Conservation (phyloP, 805 yeast species). For the Myxozyma melibiosi region DNA sequence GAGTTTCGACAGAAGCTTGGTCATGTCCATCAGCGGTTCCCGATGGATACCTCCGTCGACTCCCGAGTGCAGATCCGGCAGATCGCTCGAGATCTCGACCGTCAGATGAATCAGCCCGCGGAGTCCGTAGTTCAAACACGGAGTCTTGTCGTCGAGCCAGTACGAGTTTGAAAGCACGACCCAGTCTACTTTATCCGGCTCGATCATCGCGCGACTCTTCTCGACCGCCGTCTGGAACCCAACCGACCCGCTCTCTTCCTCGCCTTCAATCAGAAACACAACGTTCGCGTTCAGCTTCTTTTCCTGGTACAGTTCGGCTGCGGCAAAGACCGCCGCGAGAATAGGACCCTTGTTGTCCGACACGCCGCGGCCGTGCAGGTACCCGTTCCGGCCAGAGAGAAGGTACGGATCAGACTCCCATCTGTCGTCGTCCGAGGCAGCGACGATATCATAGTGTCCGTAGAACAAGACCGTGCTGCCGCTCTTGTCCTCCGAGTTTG, state of each 20-base stretch:
- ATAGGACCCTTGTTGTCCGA: constrained; percentile 95
- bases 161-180: constrained; percentile 85
- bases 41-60: constrained; percentile 90
- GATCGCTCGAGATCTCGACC: constrained; percentile 68
- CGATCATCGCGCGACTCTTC: constrained; percentile 52
- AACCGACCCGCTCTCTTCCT: constrained; percentile 89
- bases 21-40: constrained; percentile 87
- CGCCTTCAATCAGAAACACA: constrained; percentile 87
- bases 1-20: constrained; percentile 68
- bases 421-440: constrained; percentile 59
- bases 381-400: constrained; percentile 78
- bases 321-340: constrained; percentile 83
- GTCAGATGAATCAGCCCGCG: constrained; percentile 86
- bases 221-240: constrained; percentile 76
- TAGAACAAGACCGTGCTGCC: constrained; percentile 67
- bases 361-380: constrained; percentile 86
- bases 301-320: constrained; percentile 63
- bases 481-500: constrained; percentile 38
- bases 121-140: constrained; percentile 91
- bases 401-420: constrained; percentile 84
- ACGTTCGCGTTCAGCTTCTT: constrained; percentile 67
- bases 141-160: constrained; percentile 87
- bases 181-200: constrained; percentile 66
- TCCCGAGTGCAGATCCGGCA: constrained; percentile 92
- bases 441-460: constrained; percentile 95